Conservation (phyloP, 2,329 filamentous ascomycete genomes). For the Calonectria honghensis region DNA sequence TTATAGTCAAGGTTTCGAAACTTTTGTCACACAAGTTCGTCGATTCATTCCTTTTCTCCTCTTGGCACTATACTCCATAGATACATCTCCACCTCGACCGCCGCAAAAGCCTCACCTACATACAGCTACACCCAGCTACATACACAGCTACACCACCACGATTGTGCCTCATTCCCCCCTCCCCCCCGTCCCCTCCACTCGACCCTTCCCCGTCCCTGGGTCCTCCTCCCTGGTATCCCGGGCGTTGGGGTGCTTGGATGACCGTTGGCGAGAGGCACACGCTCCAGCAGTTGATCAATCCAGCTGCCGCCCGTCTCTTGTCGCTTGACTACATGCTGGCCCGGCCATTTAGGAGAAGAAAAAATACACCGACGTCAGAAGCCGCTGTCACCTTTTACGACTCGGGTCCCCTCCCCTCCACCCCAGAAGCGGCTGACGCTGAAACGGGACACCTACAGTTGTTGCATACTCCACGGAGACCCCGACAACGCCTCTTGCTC, state of each 20-base stretch:
- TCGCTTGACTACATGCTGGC: background rate
- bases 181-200: conserved; percentile 12
- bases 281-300: conserved; percentile 9
- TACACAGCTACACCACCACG: conserved; percentile 22
- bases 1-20: conserved; percentile 13
- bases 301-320: background rate
- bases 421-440: conserved; percentile 36
- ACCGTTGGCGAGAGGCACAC: conserved; percentile 26
- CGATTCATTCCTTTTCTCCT: conserved; percentile 13
- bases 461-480: conserved; percentile 25
- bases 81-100: conserved; percentile 18
- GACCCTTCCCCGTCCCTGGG: conserved; percentile 9
- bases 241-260: conserved; percentile 18
- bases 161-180: conserved; percentile 32
- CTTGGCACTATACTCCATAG: conserved; percentile 18
- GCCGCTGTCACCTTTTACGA: conserved; percentile 29
- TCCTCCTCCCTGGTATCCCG: conserved; percentile 2
- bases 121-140: background rate
- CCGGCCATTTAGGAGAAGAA: background rate
- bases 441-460: conserved; percentile 33
- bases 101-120: background rate
- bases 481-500: conserved; percentile 31
- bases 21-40: background rate
- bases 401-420: conserved; percentile 28
- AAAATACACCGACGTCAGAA: conserved; percentile 19